phyloP scores from a whole-genome alignment of 768 basidiomycete genomes.

The Vishniacozyma victoriae region DNA sequence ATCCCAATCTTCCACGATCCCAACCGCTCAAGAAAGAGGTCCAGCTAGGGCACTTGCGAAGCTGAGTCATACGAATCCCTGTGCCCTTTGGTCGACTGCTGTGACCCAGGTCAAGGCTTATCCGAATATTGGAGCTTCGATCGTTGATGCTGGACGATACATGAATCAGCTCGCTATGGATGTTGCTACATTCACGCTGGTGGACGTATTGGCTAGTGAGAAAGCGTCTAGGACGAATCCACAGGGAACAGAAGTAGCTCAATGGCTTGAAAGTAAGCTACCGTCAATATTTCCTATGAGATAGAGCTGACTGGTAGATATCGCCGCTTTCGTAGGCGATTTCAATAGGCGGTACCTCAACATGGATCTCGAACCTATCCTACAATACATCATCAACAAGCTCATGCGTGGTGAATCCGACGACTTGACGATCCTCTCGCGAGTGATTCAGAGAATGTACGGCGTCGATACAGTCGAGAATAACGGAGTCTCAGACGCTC shows the following conservation, averaged over 20 bases:
- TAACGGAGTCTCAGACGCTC: constrained; percentile 66
- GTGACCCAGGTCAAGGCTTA: constrained; percentile 95
- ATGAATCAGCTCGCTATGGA: constrained; percentile 92
- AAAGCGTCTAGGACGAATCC: constrained; percentile 19
- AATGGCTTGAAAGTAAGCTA: constrained; percentile 34
- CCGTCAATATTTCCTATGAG: neutral
- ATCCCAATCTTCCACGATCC: constrained; percentile 9
- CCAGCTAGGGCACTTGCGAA: constrained; percentile 86
- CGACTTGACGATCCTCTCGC: constrained; percentile 80
- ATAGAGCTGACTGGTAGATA: constrained; percentile 53
- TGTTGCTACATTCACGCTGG: constrained; percentile 76
- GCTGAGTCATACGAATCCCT: constrained; percentile 88
- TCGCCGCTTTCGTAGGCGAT: constrained; percentile 89
- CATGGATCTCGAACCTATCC: constrained; percentile 72
- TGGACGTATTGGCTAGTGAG: constrained; percentile 74
- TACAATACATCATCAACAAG: constrained; percentile 88
- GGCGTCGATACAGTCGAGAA: constrained; percentile 86
- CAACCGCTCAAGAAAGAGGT: constrained; percentile 42
- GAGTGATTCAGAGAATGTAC: constrained; percentile 91
- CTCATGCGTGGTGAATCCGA: constrained; percentile 67
- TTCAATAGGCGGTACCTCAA: constrained; percentile 72
- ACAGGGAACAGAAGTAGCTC: constrained; percentile 26
- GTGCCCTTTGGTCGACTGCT: constrained; percentile 79
- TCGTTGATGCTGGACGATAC: constrained; percentile 81
- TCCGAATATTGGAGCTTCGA: constrained; percentile 76